Evolutionary conservation across 2,329 filamentous ascomycete genomes (phyloP), one percentile per base, ranked within the genome.

Genomic region (Furcasterigmium sp.): DNA sequence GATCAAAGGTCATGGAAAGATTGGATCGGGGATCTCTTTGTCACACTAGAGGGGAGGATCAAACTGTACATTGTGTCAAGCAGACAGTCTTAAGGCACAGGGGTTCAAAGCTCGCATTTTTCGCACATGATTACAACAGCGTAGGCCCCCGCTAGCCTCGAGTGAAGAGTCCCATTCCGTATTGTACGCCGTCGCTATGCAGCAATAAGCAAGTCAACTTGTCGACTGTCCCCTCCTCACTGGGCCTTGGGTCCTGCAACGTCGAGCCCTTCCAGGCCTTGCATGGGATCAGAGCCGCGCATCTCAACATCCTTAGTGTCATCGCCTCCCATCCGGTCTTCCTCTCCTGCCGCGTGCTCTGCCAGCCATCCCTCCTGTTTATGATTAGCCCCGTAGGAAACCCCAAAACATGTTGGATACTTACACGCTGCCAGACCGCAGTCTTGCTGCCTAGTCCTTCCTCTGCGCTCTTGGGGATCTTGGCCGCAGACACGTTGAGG

Each of bases 401-500:
- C n/a, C n/a, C n/a, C n/a, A n/a, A n/a, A n/a, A n/a, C n/a, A n/a
- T 8, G 18, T 37, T n/a, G 10, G 23, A 42, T 19, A 64, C 78
- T 40, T 67, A 95, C 93, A 83, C 97, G 91, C 64, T 96, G 88
- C 94, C 93, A 98, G 38, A 98, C 75, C 23, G 93, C 94, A 36
- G 85, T 95, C 67, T 90, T 94, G 70, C 89, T 95, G 19, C 91
- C 91, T 36, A 98, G 64, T 1, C 91, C 90, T 61, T 95, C 89
- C 42, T 87, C 87, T 39, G 82, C 79, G 55, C 88, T 88, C 72
- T 95, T 96, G 49, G 93, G 89, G 25, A 88, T 82, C 65, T 95
- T 98, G 35, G 94, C 94, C 43, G 85, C 79, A 36, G 89, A 91
- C 41, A 97, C 91, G 63, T 91, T 95, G 62, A 98, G 85, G 13